Evolutionary conservation across 805 yeast genomes (phyloP), one percentile per base, ranked within the genome.

Genomic region (Candida multigemmis): DNA sequence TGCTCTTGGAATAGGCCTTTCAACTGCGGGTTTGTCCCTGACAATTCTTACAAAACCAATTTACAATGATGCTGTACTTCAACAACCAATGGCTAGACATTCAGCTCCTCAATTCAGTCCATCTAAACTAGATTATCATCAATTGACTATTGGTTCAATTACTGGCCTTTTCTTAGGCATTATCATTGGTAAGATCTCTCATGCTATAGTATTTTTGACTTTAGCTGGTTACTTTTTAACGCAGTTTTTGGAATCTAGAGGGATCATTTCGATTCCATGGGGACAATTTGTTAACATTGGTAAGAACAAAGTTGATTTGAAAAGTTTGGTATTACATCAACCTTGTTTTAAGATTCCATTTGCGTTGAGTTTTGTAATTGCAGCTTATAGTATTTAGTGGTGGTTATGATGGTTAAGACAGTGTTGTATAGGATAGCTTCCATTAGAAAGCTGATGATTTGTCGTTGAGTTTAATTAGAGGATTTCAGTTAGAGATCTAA

Each of bases 261-360:
- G 74, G 11, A 56, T 75, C 24, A 58, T 75, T 22, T 37, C 50
- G 9, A 54, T 76, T 24, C 68, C 68, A 6, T 61, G 66, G 67
- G 56, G 43, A 23, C 41, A 50, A 16, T 40, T 59, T 12, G 34
- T 61, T 12, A 40, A 28, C 6, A 31, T 61, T 13, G 65, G 65
- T 16, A 42, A 42, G 14, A 44, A 48, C 19, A 40, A 35, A 24
- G 45, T 73, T 30, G 72, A 74, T 40, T 35, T 74, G 17, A 60
- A 63, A 41, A 53, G 61, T 17, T 58, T 75, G 53, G 44, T 76
- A 11, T 63, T 77, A 32, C 70, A 71, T 28, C 68, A 71, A 34
- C 77, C 80, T 21, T 67, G 77, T 33, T 77, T 77, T 60, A 74
- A 72, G 50, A 30, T 70, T 16, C 63, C 76, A 17, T 77, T 77